Base-by-base conservation (phyloP, 257 asterid species). In the Cynanchum wilfordii region DNA sequence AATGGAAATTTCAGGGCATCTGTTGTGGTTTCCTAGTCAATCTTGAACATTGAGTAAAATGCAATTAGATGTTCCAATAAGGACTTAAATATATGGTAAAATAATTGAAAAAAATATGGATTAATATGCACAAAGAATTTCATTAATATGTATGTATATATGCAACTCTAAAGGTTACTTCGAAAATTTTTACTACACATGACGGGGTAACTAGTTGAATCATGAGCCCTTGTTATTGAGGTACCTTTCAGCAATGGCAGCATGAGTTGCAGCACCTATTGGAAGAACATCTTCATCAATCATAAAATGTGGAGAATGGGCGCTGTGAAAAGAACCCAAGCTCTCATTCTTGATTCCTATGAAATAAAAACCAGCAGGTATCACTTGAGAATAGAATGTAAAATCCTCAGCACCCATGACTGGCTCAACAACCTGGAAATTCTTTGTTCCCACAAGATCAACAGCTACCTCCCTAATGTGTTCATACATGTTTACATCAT, bases 391-490 rank as follows among this genome's bases (percentile, higher is more conserved):
- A 81, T 89, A 94, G 83, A 94, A 94, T 5, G 99, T 76, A 81
- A 95, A 95, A 83, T 95, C 99, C 82, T 95, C 98, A 0, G 91
- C 85, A 0, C 98, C 98, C 98, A 95, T 95, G 29, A 92, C n/a
- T 9, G 93, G 98, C 12, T 87, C 82, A 25, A 86, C 92, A 1
- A 77, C 89, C 33, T 19, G 70, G 84, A 87, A 92, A 25, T 80
- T 84, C 2, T 69, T 22, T n/a, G 82, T 76, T 1, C 97, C 96
- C 5, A 79, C 27, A 66, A 95, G 72, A 69, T 87, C 95, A 6
- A 69, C 9, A 2, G 84, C 82, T 5, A 85, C 83, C 58, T 44
- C 79, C 78, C 76, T 86, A 40, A 86, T 82, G 44, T 92, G 98
- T 44, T 84, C 83, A 76, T 95, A 86, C 84, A 84, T 86, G 30